A percentile compares a stretch with the other conserved stretches of the same genome.
Conservation (phyloP, 345 rosid species). For the Mercurialis annua region DNA sequence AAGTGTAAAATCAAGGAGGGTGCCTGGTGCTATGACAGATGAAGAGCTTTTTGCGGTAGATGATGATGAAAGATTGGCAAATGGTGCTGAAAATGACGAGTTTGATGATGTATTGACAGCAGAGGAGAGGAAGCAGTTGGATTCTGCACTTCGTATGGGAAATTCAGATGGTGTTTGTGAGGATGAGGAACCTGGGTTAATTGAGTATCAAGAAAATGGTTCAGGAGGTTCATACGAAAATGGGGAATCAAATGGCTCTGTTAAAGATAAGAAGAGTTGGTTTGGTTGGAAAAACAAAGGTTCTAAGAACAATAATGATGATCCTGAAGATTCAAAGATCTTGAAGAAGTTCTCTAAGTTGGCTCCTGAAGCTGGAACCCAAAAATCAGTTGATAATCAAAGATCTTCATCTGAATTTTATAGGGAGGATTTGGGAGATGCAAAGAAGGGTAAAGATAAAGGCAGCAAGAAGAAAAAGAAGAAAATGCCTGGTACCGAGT, state of each 20-base stretch:
- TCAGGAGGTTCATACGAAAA: slow-evolving; percentile 51
- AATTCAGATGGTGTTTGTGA: slow-evolving; percentile 61
- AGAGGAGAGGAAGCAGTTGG: slow-evolving; percentile 84
- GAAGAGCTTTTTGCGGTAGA: slow-evolving; percentile 92
- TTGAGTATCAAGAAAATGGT: slow-evolving; percentile 60
- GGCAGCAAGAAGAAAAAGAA: slow-evolving; percentile 76
- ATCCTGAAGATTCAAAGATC: slow-evolving; percentile 62
- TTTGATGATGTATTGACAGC: slow-evolving; percentile 79
- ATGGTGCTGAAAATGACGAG: slow-evolving; percentile 58
- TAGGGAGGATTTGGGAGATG: slow-evolving; percentile 57
- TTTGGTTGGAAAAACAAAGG: slow-evolving; percentile 89
- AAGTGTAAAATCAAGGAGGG: slow-evolving; percentile 92
- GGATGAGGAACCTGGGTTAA: slow-evolving; percentile 64
- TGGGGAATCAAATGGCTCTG: slow-evolving; percentile 49
- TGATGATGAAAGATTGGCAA: slow-evolving; percentile 61
- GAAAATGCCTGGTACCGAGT: slow-evolving; percentile 49
- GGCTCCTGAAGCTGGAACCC: slow-evolving; percentile 63
- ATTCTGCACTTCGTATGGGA: slow-evolving; percentile 68
- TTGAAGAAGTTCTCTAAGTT: slow-evolving; percentile 68
- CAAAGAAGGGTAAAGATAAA: slow-evolving; percentile 76
- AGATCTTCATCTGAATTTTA: slow-evolving; percentile 53
- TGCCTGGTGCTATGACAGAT: slow-evolving; percentile 99
- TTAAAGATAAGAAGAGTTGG: slow-evolving; percentile 93
- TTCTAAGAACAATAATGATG: slow-evolving; percentile 51
- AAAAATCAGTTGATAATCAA: slow-evolving; percentile 50